Evolutionary conservation across 805 yeast species (phyloP).

Genomic region (Candida awuae): DNA sequence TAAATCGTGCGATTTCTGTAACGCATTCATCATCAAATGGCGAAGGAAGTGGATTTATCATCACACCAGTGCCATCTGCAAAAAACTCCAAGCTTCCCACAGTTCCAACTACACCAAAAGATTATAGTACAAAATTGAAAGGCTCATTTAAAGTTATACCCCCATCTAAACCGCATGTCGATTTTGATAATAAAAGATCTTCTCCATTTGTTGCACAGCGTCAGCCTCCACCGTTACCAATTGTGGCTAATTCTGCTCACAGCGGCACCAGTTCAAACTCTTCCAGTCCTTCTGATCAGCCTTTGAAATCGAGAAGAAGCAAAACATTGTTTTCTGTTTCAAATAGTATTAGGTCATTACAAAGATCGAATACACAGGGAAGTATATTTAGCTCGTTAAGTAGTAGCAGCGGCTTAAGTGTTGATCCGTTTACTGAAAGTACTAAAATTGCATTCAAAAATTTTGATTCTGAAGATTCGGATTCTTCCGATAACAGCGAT

Average conservation of each 20-base stretch:
- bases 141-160: slow-evolving; percentile 61
- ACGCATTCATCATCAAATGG: slow-evolving; percentile 17
- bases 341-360: slow-evolving; percentile 7
- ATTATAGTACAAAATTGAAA: slow-evolving; percentile 7
- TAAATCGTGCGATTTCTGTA: slow-evolving; percentile 24
- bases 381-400: slow-evolving; percentile 11
- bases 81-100: neutral
- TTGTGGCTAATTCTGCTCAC: slow-evolving; percentile 12
- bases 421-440: slow-evolving; percentile 62
- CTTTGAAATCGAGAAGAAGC: neutral
- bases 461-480: neutral
- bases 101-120: neutral
- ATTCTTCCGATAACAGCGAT: slow-evolving; percentile 1
- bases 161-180: slow-evolving; percentile 61
- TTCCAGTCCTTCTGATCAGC: neutral
- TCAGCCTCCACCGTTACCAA: slow-evolving; percentile 29
- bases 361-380: slow-evolving; percentile 12
- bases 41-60: neutral
- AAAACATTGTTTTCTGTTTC: slow-evolving; percentile 1
- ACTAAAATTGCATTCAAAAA: slow-evolving; percentile 52
- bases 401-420: slow-evolving; percentile 9
- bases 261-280: neutral
- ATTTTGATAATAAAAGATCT: slow-evolving; percentile 69
- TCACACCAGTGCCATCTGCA: neutral
- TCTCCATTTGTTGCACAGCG: slow-evolving; percentile 47